Conservation (phyloP, 257 asterid species). For the Striga asiatica region DNA sequence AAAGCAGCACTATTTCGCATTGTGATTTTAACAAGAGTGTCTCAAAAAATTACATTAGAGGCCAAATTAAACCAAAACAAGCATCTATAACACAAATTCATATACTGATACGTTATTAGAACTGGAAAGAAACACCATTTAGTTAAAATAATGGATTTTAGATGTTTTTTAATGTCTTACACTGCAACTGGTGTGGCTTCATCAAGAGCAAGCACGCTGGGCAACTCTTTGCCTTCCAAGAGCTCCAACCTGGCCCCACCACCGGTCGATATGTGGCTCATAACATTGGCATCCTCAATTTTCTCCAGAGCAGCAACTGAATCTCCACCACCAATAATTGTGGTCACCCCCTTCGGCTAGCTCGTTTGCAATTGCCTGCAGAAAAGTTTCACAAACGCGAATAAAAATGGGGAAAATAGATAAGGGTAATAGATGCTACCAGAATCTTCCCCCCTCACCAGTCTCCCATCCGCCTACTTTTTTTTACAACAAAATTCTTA, state of each 20-base stretch:
- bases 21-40: constrained; percentile 10
- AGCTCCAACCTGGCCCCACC: constrained; percentile 97
- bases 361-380: constrained; percentile 68
- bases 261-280: constrained; percentile 96
- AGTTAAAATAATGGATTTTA: constrained; percentile 18
- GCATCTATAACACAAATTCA: constrained; percentile 27
- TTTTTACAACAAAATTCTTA: too few relatives aligned
- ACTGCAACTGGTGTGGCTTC: constrained; percentile 73
- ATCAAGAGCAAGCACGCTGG: constrained; percentile 77
- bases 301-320: constrained; percentile 93
- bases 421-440: too few relatives aligned
- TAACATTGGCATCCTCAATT: constrained; percentile 65
- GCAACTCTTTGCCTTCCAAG: constrained; percentile 74
- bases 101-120: constrained; percentile 21
- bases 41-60: constrained; percentile 8
- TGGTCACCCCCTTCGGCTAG: constrained; percentile 88
- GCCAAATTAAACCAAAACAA: constrained; percentile 22
- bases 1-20: too few relatives aligned
- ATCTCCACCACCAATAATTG: constrained; percentile 89
- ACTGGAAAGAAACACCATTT: constrained; percentile 15
- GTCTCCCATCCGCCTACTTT: too few relatives aligned
- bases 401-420: too few relatives aligned
- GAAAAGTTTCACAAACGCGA: too few relatives aligned
- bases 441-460: too few relatives aligned
- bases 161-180: constrained; percentile 19